A percentile compares a stretch with the other conserved stretches of the same genome.
Evolutionary conservation across 2,329 filamentous ascomycete species (phyloP).

Genomic region (Penicillium sp.): DNA sequence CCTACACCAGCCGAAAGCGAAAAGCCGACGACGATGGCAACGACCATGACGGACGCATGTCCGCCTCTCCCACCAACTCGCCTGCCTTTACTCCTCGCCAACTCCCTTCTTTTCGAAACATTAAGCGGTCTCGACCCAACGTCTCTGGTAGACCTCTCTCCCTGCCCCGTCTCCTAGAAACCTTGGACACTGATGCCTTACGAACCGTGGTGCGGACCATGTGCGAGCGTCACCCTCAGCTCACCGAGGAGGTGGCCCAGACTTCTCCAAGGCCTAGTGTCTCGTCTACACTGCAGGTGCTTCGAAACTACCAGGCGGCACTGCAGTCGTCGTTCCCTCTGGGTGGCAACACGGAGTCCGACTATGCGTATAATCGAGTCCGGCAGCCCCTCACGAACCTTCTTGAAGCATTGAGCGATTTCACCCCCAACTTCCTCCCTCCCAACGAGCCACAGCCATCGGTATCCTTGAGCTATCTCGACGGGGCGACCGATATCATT

Average conservation of each 20-base stretch:
- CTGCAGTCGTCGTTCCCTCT: constrained; percentile 78
- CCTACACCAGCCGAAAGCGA: constrained; percentile 62
- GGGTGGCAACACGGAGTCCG: constrained; percentile 75
- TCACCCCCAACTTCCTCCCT: constrained; percentile 90
- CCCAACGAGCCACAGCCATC: constrained; percentile 82
- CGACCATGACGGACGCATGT: constrained; percentile 76
- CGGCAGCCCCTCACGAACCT: constrained; percentile 74
- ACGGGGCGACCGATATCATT: constrained; percentile 84
- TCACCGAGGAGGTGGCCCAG: constrained; percentile 76
- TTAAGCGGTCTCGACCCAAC: constrained; percentile 64
- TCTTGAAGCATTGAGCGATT: constrained; percentile 85
- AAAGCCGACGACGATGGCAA: constrained; percentile 72
- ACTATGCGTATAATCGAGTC: constrained; percentile 93
- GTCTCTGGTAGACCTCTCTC: constrained; percentile 62
- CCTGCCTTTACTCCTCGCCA: constrained; percentile 68
- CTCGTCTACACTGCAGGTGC: constrained; percentile 70
- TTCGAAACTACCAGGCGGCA: constrained; percentile 73
- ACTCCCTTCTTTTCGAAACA: constrained; percentile 64
- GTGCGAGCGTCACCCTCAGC: constrained; percentile 81
- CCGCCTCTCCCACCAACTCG: constrained; percentile 77
- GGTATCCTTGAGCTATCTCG: constrained; percentile 78
- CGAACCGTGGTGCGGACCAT: constrained; percentile 83
- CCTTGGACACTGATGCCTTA: constrained; percentile 78
- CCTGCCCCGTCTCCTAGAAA: constrained; percentile 81
- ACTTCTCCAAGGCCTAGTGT: constrained; percentile 85